phyloP scores from a whole-genome alignment of 192 early-diverging fungal species.

The Funneliformis mosseae region DNA sequence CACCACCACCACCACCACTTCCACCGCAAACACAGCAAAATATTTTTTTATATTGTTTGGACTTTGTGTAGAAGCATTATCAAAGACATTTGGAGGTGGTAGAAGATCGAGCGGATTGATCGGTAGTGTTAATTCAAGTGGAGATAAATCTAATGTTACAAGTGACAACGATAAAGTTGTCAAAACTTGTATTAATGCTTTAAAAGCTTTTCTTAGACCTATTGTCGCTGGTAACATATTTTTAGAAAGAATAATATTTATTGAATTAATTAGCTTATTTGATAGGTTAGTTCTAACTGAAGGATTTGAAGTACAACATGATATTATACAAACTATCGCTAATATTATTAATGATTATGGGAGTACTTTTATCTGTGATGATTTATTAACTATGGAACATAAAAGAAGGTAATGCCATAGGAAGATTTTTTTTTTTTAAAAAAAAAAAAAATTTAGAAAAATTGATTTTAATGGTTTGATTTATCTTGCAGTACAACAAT shows the following conservation, averaged over 20 bases:
- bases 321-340: conserved; percentile 40
- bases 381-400: conserved; percentile 29
- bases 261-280: conserved; percentile 72
- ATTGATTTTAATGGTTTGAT: background rate
- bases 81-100: conserved; percentile 43
- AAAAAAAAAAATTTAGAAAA: background rate
- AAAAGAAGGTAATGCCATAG: background rate
- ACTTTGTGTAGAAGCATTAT: conserved; percentile 65
- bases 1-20: background rate
- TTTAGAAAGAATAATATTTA: conserved; percentile 54
- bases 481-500: background rate
- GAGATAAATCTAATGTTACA: conserved; percentile 12
- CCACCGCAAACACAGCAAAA: conserved; percentile 38
- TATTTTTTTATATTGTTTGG: conserved; percentile 71
- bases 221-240: conserved; percentile 41
- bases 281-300: conserved; percentile 72
- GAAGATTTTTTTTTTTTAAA: background rate
- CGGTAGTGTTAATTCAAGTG: conserved; percentile 31
- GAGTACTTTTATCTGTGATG: conserved; percentile 40
- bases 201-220: conserved; percentile 57
- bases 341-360: conserved; percentile 52
- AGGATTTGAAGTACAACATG: conserved; percentile 15
- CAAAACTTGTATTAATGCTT: conserved; percentile 54
- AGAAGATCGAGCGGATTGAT: conserved; percentile 34
- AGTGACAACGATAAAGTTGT: conserved; percentile 44